Base-by-base conservation (phyloP, 108 stramenopile genomes). In the Chaetoceros tenuissimus region DNA sequence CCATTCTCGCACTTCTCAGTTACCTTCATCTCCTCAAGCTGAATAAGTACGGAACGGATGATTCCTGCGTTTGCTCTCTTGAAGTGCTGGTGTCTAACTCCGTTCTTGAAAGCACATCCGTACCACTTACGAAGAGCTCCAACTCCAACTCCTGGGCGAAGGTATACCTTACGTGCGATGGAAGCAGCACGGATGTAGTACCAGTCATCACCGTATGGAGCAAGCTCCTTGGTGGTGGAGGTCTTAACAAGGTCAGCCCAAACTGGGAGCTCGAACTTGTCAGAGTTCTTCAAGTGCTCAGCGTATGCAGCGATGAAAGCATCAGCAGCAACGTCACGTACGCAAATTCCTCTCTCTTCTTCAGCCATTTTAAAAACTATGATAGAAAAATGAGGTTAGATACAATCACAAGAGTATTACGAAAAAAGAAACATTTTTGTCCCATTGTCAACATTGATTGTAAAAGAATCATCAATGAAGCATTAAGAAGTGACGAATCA, bases 231-330 rank as follows among this genome's bases (percentile, higher is more conserved):
- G 82, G 91, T 88, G 53, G 80, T 82, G 58, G 75, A 89, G 57
- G 98, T 99, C 91, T 99, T 98, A 59, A 97, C 96, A 52, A 95
- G 76, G 63, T 98, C 97, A 50, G 87, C 81, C 97, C 97, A 99
- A 47, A 94, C 89, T 47, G 98, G 98, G 53, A 97, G 67, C 67
- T 96, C 95, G 66, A 99, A 95, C 69, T 96, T 94, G 68, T 96
- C 97, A 28, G 88, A 90, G 80, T 96, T 96, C 82, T 98, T 98
- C 71, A 99, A 80, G 76, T 97, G 95, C 75, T 94, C 95, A 46
- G 98, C 97, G 64, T 98, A 98, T 31, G 95, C 94, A 56, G 71
- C 61, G 72, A 91, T 91, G 77, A 97, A 97, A 25, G 77, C 81
- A 59, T 75, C 71, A 50, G 96, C 85, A 43, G 80, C 55, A 53